Evolutionary conservation across 805 yeast species (phyloP).

Genomic region (Spathaspora hagerdaliae): DNA sequence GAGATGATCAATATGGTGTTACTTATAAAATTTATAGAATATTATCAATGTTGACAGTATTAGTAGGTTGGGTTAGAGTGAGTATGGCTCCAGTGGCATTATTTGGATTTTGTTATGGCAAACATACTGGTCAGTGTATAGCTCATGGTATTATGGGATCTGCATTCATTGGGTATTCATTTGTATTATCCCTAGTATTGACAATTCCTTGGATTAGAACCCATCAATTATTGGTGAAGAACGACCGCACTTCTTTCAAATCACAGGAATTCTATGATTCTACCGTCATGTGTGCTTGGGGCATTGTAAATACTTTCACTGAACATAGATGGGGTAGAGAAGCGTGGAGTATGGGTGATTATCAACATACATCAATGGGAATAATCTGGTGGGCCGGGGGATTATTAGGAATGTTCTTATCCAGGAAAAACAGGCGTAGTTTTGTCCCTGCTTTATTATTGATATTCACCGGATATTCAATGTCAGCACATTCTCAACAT

Average conservation of each 20-base stretch:
- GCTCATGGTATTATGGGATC: constrained; percentile 98
- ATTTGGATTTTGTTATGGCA: constrained; percentile 81
- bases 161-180: constrained; percentile 79
- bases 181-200: constrained; percentile 60
- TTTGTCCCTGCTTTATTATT: constrained; percentile 79
- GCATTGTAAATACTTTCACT: constrained; percentile 89
- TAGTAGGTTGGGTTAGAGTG: constrained; percentile 74
- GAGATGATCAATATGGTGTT: constrained; percentile 31
- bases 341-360: constrained; percentile 88
- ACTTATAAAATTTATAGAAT: constrained; percentile 34
- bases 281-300: constrained; percentile 79
- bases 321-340: constrained; percentile 94
- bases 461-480: constrained; percentile 89
- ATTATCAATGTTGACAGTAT: constrained; percentile 42
- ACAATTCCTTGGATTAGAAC: constrained; percentile 72
- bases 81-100: constrained; percentile 80
- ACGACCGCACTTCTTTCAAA: constrained; percentile 8
- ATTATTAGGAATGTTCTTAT: constrained; percentile 71
- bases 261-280: constrained; percentile 89
- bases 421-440: constrained; percentile 58
- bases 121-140: constrained; percentile 88
- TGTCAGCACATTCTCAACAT: constrained; percentile 85
- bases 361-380: constrained; percentile 95
- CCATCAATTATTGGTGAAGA: constrained; percentile 18
- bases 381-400: constrained; percentile 97